Evolutionary conservation across 192 early-diverging fungal species (phyloP), one percentile per base, ranked within the genome.

Genomic region (Backusella luteola): DNA sequence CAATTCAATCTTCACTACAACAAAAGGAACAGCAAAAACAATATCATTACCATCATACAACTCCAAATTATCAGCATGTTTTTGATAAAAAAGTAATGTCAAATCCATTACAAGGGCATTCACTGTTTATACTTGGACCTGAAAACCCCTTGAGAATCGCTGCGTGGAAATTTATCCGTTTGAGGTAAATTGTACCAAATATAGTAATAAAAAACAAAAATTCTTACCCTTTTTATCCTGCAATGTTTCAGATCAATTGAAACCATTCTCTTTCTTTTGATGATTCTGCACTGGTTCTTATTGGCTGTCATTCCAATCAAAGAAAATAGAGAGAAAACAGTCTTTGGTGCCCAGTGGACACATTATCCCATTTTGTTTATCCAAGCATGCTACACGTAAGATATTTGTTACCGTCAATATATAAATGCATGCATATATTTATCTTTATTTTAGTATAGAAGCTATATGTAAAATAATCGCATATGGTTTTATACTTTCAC

Each of bases 271-370:
- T 77, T 87, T 19, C 69, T 83, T 2, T 34, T 87, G 12, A 81
- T 87, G 23, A 59, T 84, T 34, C 66, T 80, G 1, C 79, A 87
- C 41, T 87, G 86, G 86, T 74, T 87, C 8, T 73, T 87, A 34
- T 77, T 87, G 67, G 84, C 84, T 35, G 79, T 77, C 12, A 71
- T 75, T 0, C 86, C 86, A 6, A 83, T 81, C 14, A 59, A 39
- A 23, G 75, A 68, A 4, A 56, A 71, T 17, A 68, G 71, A 3
- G 78, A 76, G 19, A 87, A 87, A 70, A 80, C 79, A 14, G 32
- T 34, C 14, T 87, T 87, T 80, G 80, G 82, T 35, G 78, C 75
- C 2, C 83, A 80, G 38, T 84, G 84, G 84, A 78, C 76, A 2
- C 82, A 87, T 36, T 87, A 87, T 29, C 79, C 75, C 41, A 72